Percentiles rank a stretch among this genome's conserved stretches.
Evolutionary conservation across 768 basidiomycete species (phyloP).

Genomic region (Russula abietina): DNA sequence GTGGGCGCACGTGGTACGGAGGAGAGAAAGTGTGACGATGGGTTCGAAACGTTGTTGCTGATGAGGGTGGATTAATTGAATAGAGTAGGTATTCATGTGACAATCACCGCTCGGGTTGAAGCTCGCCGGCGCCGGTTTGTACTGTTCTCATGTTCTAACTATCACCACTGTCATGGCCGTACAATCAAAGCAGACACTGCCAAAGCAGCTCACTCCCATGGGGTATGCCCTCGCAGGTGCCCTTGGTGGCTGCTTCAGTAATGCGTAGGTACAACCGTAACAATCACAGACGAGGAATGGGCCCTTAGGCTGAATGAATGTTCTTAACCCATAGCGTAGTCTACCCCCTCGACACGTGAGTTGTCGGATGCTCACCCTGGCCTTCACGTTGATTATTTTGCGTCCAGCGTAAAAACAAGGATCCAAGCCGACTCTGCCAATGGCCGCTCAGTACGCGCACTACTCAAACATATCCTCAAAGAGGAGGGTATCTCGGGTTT

Average conservation of each 20-base stretch:
- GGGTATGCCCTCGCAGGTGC: slow-evolving; percentile 90
- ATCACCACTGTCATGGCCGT: slow-evolving; percentile 31
- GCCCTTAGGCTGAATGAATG: neutral
- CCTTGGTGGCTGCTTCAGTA: slow-evolving; percentile 87
- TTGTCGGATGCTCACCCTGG: neutral
- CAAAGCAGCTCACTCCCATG: slow-evolving; percentile 70
- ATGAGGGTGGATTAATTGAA: slow-evolving; percentile 32
- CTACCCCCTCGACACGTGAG: slow-evolving; percentile 83
- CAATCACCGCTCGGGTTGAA: neutral
- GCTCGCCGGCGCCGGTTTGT: neutral
- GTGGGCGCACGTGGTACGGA: slow-evolving; percentile 44
- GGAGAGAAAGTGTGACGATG: slow-evolving; percentile 52
- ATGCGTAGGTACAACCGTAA: slow-evolving; percentile 57
- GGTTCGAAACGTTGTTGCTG: slow-evolving; percentile 61
- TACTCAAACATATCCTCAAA: slow-evolving; percentile 65
- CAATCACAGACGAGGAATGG: neutral
- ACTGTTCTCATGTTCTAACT: neutral
- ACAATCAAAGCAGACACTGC: slow-evolving; percentile 41
- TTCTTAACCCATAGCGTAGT: slow-evolving; percentile 52
- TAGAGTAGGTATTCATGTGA: slow-evolving; percentile 37
- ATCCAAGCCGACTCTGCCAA: slow-evolving; percentile 76
- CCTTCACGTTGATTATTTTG: neutral
- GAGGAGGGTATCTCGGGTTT: slow-evolving; percentile 78
- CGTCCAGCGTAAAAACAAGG: slow-evolving; percentile 78
- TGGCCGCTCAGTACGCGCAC: slow-evolving; percentile 53